Percentiles rank a stretch among this genome's conserved stretches.
Evolutionary conservation across 495 filamentous ascomycete species (phyloP).

Genomic region (Physcia stellaris): DNA sequence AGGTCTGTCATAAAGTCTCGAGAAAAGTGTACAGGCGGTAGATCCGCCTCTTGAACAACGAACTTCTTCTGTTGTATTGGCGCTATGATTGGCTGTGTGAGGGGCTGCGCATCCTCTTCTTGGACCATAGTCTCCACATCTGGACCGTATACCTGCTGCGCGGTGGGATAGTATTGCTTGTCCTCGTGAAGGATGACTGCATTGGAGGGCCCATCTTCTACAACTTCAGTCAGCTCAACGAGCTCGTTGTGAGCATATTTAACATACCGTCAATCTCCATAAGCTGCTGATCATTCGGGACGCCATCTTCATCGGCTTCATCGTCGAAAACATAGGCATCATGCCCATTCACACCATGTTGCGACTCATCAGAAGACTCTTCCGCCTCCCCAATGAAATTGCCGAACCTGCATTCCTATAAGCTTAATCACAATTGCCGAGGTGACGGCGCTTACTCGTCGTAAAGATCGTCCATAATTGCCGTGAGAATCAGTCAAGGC

Average conservation of each 20-base stretch:
- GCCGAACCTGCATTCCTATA: slow-evolving; percentile 52
- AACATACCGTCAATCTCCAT: slow-evolving; percentile 82
- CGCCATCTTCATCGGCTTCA: slow-evolving; percentile 58
- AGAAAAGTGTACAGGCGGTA: slow-evolving; percentile 76
- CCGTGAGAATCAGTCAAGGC: no score
- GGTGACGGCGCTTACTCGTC: slow-evolving; percentile 47
- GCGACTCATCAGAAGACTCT: slow-evolving; percentile 76
- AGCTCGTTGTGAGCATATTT: not conserved
- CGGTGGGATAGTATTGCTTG: slow-evolving; percentile 97
- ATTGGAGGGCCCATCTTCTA: slow-evolving; percentile 83
- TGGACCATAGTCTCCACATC: slow-evolving; percentile 93
- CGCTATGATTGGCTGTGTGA: slow-evolving; percentile 85
- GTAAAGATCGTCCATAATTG: slow-evolving; percentile 68
- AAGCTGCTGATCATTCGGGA: slow-evolving; percentile 56
- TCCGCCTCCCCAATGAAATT: slow-evolving; percentile 90
- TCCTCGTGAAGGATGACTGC: slow-evolving; percentile 95
- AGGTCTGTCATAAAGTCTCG: slow-evolving; percentile 90
- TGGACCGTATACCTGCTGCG: slow-evolving; percentile 83
- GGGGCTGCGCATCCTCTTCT: slow-evolving; percentile 89
- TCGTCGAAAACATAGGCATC: slow-evolving; percentile 37
- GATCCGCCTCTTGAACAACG: slow-evolving; percentile 76
- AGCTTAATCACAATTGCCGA: slow-evolving; percentile 2
- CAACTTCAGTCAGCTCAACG: slow-evolving; percentile 2
- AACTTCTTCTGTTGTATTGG: slow-evolving; percentile 93
- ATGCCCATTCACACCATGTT: slow-evolving; percentile 18